These are phyloP conservation scores for Tulasnella calospora DNA, from an alignment of 768 basidiomycete species.

Conservation along the genomic window DNA sequence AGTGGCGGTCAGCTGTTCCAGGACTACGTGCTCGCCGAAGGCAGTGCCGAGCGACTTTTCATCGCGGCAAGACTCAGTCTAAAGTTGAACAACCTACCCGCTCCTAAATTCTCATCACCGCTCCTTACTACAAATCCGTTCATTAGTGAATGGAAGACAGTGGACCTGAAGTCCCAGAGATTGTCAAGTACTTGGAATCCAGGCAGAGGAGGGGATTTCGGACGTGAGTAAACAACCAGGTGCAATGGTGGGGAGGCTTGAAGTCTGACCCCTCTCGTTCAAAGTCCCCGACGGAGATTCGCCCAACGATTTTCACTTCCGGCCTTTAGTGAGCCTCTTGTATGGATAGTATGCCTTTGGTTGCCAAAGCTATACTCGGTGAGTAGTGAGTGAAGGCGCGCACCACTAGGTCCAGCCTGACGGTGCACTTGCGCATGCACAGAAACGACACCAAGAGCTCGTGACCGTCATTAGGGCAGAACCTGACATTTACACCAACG, in stretches of 20 bases:
- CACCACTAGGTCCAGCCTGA: not conserved
- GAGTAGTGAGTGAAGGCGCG: not conserved
- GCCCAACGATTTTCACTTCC: not conserved
- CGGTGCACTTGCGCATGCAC: not conserved
- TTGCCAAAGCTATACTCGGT: not conserved
- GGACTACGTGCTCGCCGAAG: not conserved
- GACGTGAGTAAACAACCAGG: not conserved
- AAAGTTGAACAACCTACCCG: not conserved
- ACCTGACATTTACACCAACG: conserved; percentile 20
- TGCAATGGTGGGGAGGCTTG: not conserved
- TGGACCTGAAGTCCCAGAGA: not conserved
- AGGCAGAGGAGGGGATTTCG: not conserved
- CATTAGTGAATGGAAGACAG: not conserved
- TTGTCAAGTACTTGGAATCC: conserved; percentile 5
- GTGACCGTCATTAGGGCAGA: not conserved
- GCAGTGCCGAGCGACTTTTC: not conserved
- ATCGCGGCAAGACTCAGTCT: not conserved
- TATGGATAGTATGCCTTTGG: not conserved
- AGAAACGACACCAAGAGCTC: not conserved
- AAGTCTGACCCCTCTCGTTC: not conserved
- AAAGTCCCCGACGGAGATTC: conserved; percentile 5
- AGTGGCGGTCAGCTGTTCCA: not conserved
- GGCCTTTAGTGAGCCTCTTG: not conserved
- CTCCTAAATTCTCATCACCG: not conserved
- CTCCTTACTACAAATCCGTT: not conserved